Base-by-base conservation (phyloP, 768 basidiomycete species). In the Tulasnella sp. region DNA sequence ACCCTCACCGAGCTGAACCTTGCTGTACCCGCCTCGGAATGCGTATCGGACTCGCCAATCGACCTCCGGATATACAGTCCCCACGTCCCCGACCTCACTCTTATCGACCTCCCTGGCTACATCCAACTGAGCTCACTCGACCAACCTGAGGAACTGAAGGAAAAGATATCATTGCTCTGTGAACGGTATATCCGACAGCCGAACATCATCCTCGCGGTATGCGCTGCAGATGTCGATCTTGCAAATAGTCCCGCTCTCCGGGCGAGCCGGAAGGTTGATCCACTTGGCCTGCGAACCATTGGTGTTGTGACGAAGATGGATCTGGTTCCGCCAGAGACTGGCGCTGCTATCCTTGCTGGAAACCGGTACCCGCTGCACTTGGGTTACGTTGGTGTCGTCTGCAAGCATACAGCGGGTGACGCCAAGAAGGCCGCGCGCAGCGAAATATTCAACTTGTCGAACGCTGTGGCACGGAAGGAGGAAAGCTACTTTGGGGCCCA, bases 251-350 rank as follows among this genome's bases (percentile, higher is more conserved):
- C 96, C 6, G 96, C 96, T 0, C 73, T 99, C 49, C 77, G 91
- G 49, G 92, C 96, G 0, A 93, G 90, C 68, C 77, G 93, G 39
- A 84, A 86, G 61, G 88, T 98, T 3, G 96, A 99, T 66, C 94
- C 94, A 2, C 73, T 99, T 14, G 96, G 96, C 14, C 73, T 93
- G 55, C 81, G 96, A 23, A 99, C 96, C 1, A 92, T 99, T 62
- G 96, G 96, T 27, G 96, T 99, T 14, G 77, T 99, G 40, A 99
- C 96, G 19, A 99, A 99, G 76, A 97, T 99, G 96, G 96, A 99
- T 67, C 75, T 99, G 32, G 91, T 99, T 15, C 75, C 83, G 37
- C 79, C 94, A 2, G 84, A 87, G 53, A 77, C 83, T 59, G 96
- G 94, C 9, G 86, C 82, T 0, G 62, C 67, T 32, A 90, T 98